Base-by-base conservation (phyloP, 1,284 basidiomycete species). In the Pholiota adiposa region DNA sequence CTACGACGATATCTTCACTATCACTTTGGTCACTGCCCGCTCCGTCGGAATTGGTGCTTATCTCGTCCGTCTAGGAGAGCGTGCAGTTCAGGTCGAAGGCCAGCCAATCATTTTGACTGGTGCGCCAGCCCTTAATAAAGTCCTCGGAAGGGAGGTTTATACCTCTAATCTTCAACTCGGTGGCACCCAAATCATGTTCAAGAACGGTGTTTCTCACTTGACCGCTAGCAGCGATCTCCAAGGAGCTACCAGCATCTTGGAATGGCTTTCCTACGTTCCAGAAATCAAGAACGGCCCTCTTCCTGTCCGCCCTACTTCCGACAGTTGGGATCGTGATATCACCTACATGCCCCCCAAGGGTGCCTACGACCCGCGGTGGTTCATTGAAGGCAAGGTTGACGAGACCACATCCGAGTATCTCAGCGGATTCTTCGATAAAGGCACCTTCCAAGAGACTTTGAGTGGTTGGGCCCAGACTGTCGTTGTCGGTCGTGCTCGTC, bases 31-130 rank as follows among this genome's bases (percentile, higher is more conserved):
- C 68, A 98, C 96, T 44, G 97, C 96, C 67, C 94, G 97, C 58
- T 98, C 96, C 4, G 97, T 99, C 68, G 97, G 97, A 78, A 99
- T 99, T 70, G 97, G 97, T 72, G 97, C 97, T 38, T 99, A 99
- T 77, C 92, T 99, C 59, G 96, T 99, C 59, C 95, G 97, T 69
- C 87, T 99, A 41, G 97, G 97, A 69, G 94, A 99, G 80, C 92
- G 97, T 70, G 94, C 97, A 3, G 95, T 99, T 54, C 97, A 99
- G 77, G 97, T 99, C 57, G 97, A 98, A 77, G 96, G 97, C 51
- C 97, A 98, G 72, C 97, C 97, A 1, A 98, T 99, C 79, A 99
- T 99, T 75, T 87, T 99, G 62, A 99, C 97, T 12, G 97, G 97
- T 71, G 97, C 96, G 44, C 88, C 89, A 33, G 97, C 97, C 4